phyloP scores from a whole-genome alignment of 2,329 filamentous ascomycete species.

The Erysiphe neolycopersici region DNA sequence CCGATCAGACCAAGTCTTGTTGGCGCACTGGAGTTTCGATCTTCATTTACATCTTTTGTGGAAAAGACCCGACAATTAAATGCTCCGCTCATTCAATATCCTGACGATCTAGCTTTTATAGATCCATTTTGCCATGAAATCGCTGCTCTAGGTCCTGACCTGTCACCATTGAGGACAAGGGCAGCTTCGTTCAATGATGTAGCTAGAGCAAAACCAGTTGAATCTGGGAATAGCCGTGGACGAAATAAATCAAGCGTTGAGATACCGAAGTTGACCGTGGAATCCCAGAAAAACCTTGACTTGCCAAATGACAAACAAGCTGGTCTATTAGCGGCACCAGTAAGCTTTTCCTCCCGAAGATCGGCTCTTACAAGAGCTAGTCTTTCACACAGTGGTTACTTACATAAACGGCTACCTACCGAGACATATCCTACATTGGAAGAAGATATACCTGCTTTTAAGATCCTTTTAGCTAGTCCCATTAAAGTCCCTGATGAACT shows the following conservation, averaged over 20 bases:
- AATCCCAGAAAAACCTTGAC: slow-evolving; percentile 13
- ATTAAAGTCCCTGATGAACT: no score
- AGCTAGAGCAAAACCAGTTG: slow-evolving; percentile 1
- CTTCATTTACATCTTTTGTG: slow-evolving; percentile 65
- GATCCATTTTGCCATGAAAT: slow-evolving; percentile 11
- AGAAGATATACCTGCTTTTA: slow-evolving; percentile 14
- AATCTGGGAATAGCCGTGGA: slow-evolving; percentile 5
- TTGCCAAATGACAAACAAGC: slow-evolving; percentile 6
- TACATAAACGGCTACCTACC: slow-evolving; percentile 9
- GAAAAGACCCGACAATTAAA: slow-evolving; percentile 49
- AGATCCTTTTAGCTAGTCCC: slow-evolving; percentile 7
- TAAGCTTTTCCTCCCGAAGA: slow-evolving; percentile 9
- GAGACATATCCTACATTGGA: slow-evolving; percentile 19
- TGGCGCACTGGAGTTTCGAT: slow-evolving; percentile 78
- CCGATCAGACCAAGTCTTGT: slow-evolving; percentile 83
- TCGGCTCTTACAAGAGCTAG: slow-evolving; percentile 7
- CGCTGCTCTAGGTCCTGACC: slow-evolving; percentile 13
- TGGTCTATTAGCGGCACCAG: slow-evolving; percentile 14
- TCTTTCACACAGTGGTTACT: slow-evolving; percentile 12
- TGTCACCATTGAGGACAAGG: slow-evolving; percentile 5
- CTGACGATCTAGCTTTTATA: slow-evolving; percentile 28
- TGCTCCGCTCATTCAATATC: slow-evolving; percentile 44
- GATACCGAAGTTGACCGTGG: slow-evolving; percentile 16
- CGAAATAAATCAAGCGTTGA: slow-evolving; percentile 10
- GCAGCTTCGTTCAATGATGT: slow-evolving; percentile 13